These are phyloP conservation scores for Flammula alnicola DNA, from an alignment of 1,284 basidiomycete species.

Conservation along the genomic window DNA sequence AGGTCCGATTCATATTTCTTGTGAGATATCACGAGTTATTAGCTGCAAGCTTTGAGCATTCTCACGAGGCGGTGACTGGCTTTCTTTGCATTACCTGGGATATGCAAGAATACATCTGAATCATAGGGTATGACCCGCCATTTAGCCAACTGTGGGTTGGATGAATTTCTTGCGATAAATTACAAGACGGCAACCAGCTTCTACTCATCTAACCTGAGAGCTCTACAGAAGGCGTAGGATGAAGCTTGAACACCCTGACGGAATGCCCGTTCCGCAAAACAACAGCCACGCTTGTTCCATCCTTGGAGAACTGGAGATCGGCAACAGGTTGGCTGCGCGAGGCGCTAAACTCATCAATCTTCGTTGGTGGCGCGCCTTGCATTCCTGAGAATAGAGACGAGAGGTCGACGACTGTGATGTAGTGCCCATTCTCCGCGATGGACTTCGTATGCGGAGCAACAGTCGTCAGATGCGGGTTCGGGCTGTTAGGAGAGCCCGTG, in stretches of 20 bases:
- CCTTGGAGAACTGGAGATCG: slow-evolving; percentile 58
- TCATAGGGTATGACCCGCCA: too few species aligned
- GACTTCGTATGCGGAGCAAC: slow-evolving; percentile 31
- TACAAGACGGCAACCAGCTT: too few species aligned
- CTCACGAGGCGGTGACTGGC: too few species aligned
- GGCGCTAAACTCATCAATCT: slow-evolving; percentile 52
- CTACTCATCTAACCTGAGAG: too few species aligned
- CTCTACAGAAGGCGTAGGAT: slow-evolving; percentile 47
- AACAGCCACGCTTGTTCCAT: slow-evolving; percentile 63
- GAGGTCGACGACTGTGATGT: slow-evolving; percentile 63
- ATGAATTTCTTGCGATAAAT: too few species aligned
- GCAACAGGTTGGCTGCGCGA: slow-evolving; percentile 54
- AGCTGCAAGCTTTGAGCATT: too few species aligned
- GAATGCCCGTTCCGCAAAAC: slow-evolving; percentile 65
- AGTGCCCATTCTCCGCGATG: slow-evolving; percentile 37
- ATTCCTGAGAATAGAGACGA: slow-evolving; percentile 18
- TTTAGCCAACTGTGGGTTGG: too few species aligned
- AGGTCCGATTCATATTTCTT: too few species aligned
- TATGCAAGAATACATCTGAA: too few species aligned
- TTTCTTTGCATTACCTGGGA: too few species aligned
- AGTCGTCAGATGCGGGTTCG: slow-evolving; percentile 11
- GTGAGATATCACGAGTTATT: too few species aligned
- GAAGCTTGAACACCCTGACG: slow-evolving; percentile 59
- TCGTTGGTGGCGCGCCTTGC: slow-evolving; percentile 27
- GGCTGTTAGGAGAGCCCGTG: slow-evolving; percentile 7